Percentiles rank a stretch among this genome's conserved stretches.
phyloP scores from a whole-genome alignment of 1,284 basidiomycete species.

The Trichosporon coremiiforme region DNA sequence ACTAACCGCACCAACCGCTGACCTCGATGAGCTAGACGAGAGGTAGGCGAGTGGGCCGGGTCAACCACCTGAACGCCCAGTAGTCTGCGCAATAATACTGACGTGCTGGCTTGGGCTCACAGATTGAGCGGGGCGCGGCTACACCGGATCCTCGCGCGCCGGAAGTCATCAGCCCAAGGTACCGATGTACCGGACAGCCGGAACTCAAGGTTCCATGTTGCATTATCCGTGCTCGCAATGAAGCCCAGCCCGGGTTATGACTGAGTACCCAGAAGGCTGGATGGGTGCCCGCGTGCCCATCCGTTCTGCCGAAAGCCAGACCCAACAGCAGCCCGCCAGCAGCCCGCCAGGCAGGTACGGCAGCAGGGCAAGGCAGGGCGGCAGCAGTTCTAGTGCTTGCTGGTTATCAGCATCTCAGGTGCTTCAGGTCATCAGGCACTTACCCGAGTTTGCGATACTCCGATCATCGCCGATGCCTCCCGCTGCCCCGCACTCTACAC shows the following conservation, averaged over 20 bases:
- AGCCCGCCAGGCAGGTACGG: too few species aligned
- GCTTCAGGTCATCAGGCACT: background rate
- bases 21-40: background rate
- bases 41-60: background rate
- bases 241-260: background rate
- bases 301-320: background rate
- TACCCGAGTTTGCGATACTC: slow-evolving; percentile 2
- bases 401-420: background rate
- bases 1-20: slow-evolving; percentile 12
- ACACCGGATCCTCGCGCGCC: too few species aligned
- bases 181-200: too few species aligned
- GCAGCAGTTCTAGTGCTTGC: slow-evolving; percentile 3
- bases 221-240: slow-evolving; percentile 9
- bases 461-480: slow-evolving; percentile 17
- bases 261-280: background rate
- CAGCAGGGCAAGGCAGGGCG: background rate
- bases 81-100: background rate
- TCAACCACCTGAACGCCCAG: background rate
- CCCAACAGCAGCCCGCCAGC: too few species aligned
- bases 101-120: background rate
- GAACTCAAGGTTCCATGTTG: background rate
- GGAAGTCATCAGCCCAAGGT: too few species aligned
- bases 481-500: slow-evolving; percentile 1
- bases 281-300: background rate
- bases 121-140: background rate